A percentile compares a stretch with the other conserved stretches of the same genome.
These are phyloP conservation scores for Neonectria sp. DNA, from an alignment of 2,329 filamentous ascomycete species.

Conservation along the genomic window DNA sequence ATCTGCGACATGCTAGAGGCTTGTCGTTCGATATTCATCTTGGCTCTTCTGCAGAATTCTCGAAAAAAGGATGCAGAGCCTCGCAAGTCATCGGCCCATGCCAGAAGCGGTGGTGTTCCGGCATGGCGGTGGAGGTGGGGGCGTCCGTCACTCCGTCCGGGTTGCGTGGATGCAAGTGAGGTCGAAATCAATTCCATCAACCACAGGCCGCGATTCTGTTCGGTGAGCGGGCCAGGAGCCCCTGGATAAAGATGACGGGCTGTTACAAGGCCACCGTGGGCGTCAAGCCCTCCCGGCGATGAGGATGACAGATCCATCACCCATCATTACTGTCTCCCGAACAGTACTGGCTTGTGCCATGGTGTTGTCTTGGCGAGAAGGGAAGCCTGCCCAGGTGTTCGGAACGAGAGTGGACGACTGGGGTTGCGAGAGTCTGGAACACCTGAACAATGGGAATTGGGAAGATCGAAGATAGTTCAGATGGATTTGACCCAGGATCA, in stretches of 20 bases:
- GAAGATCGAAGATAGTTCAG: slow-evolving; percentile 4
- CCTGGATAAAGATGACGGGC: slow-evolving; percentile 38
- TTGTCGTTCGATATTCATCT: slow-evolving; percentile 32
- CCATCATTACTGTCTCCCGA: slow-evolving; percentile 1
- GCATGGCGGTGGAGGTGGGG: slow-evolving; percentile 29
- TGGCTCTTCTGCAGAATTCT: slow-evolving; percentile 26
- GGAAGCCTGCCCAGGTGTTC: slow-evolving; percentile 3
- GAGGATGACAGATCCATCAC: slow-evolving; percentile 23
- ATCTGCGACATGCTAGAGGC: slow-evolving; percentile 44
- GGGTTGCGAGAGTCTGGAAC: slow-evolving; percentile 11
- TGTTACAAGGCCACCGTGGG: slow-evolving; percentile 30
- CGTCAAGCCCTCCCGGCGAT: slow-evolving; percentile 11
- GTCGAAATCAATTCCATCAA: slow-evolving; percentile 48
- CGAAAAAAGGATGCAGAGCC: slow-evolving; percentile 25
- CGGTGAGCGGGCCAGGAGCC: slow-evolving; percentile 39
- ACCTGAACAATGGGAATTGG: slow-evolving; percentile 11
- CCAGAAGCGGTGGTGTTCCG: slow-evolving; percentile 32
- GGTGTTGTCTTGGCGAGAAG: slow-evolving; percentile 20
- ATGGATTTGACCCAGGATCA: slow-evolving; percentile 4
- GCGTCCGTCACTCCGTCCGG: slow-evolving; percentile 26
- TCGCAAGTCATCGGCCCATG: slow-evolving; percentile 29
- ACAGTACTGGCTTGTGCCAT: slow-evolving; percentile 3
- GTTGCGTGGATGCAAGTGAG: slow-evolving; percentile 30
- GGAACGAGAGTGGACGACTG: slow-evolving; percentile 8
- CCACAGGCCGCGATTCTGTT: slow-evolving; percentile 45